Evolutionary conservation across 441 rosid genomes (phyloP), one percentile per base, ranked within the genome.

Genomic region (Raphanus hybrid): DNA sequence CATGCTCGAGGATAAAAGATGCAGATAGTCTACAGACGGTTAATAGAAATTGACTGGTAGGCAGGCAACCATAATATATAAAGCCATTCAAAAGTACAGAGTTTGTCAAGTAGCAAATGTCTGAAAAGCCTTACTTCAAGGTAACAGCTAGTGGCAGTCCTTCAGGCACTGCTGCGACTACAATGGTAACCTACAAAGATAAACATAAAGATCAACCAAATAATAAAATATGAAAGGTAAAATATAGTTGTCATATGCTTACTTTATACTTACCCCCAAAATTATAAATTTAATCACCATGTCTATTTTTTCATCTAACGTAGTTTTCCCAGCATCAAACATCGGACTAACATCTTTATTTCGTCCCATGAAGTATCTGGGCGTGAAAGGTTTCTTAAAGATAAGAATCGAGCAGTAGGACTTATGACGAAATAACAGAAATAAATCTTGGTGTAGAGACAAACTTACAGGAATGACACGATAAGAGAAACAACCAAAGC

Each of bases 301-400:
- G 35, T 59, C 35, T 59, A 59, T 59, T 26, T 15, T 15, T 59
- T 59, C 64, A 59, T 26, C 64, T 26, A 59, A 10, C 35, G 64
- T 59, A 26, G 64, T 59, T 26, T 26, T 59, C 35, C 35, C 35
- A 59, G 64, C 64, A 59, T 11, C 64, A 59, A 59, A 59, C 64
- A 59, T 59, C 14, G 64, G 64, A 59, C 15, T 59, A 11, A 15
- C 64, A 59, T 59, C 16, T 59, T 1, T 59, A 5, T 26, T 59
- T 59, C 64, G 64, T 0, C 64, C 64, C 64, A 59, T 11, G 64
- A 59, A 59, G 64, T 59, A 59, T 59, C 64, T 59, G 64, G 64
- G 64, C 4, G 15, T 11, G 35, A 59, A 59, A 59, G 35, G 35
- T 59, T 59, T 59, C 15, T 59, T 26, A 3, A 59, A 26, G 64